Conservation (phyloP, 495 filamentous ascomycete genomes). For the Schizothecium vesticola region DNA sequence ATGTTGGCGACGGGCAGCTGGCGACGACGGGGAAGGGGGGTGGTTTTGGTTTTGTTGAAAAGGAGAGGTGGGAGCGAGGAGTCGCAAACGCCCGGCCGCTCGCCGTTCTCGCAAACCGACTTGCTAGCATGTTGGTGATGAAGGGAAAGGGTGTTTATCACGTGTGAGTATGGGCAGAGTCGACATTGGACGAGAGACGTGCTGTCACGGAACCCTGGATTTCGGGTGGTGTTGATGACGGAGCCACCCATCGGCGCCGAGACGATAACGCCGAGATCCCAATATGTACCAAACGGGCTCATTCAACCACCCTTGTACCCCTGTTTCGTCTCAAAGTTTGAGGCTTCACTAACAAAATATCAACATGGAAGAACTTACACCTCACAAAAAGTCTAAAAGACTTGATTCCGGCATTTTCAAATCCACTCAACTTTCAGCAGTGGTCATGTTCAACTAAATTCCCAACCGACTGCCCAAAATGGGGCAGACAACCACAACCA, state of each 20-base stretch:
- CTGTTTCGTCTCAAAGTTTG: background rate
- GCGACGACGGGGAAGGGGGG: slow-evolving; percentile 47
- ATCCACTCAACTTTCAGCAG: background rate
- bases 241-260: background rate
- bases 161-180: background rate
- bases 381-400: background rate
- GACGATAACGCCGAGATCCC: background rate
- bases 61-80: background rate
- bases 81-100: background rate
- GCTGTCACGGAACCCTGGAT: background rate
- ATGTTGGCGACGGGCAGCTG: slow-evolving; percentile 66
- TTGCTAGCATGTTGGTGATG: background rate
- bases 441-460: background rate
- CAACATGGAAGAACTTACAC: background rate
- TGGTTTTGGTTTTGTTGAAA: background rate
- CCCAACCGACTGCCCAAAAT: background rate
- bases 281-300: background rate
- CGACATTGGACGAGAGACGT: background rate
- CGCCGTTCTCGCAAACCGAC: background rate
- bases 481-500: background rate
- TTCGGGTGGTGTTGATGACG: background rate
- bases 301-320: background rate
- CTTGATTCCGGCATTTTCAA: background rate
- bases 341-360: background rate
- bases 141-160: background rate